These are phyloP conservation scores for Globisporangium acanthophoron DNA, from an alignment of 352 stramenopile genomes.

Conservation along the genomic window DNA sequence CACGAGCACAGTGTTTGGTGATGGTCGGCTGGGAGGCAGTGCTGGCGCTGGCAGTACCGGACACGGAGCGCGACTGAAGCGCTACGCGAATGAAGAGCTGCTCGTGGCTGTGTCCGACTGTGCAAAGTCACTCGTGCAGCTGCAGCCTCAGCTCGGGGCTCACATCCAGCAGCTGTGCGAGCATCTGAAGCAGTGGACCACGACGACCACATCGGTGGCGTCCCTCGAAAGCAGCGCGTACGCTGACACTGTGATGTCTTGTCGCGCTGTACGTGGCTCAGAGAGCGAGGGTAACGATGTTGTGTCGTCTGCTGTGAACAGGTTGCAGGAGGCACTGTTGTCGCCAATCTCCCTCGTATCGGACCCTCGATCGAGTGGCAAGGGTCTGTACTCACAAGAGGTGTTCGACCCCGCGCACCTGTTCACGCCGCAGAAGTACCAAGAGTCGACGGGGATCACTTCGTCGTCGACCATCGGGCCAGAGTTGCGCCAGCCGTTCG, in stretches of 20 bases:
- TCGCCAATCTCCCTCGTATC: neutral
- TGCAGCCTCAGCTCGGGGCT: conserved; percentile 19
- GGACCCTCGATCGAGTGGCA: neutral
- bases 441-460: neutral
- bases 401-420: conserved; percentile 33
- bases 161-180: conserved; percentile 27
- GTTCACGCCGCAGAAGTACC: conserved; percentile 23
- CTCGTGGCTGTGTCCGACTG: conserved; percentile 35
- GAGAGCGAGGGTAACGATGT: neutral
- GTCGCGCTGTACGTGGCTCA: no score
- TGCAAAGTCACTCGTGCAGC: conserved; percentile 21
- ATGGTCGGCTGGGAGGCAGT: conserved; percentile 30
- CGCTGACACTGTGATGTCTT: neutral
- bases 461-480: neutral
- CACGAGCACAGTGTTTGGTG: conserved; percentile 24
- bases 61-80: conserved; percentile 12
- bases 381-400: conserved; percentile 22
- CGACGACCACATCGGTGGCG: neutral
- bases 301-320: neutral
- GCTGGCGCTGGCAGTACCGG: conserved; percentile 1
- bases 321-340: conserved; percentile 7
- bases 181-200: conserved; percentile 14
- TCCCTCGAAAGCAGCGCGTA: conserved; percentile 12
- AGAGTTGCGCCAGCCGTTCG: neutral
- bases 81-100: conserved; percentile 16